Evolutionary conservation across 805 yeast species (phyloP).

Genomic region (Ogataea pilisensis): DNA sequence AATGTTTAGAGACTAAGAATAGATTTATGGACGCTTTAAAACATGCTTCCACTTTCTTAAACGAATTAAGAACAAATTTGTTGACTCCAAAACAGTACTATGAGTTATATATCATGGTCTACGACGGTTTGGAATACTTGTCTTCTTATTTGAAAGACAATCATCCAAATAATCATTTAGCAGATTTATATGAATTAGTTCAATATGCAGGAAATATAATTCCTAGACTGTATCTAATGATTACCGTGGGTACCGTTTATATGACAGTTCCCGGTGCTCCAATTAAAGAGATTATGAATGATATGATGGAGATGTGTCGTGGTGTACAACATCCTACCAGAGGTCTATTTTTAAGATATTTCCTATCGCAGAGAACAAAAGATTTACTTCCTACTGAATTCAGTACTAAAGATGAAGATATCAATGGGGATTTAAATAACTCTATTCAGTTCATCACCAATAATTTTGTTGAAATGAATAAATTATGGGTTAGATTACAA

Average conservation of each 20-base stretch:
- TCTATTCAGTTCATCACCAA: constrained; percentile 75
- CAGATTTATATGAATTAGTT: constrained; percentile 89
- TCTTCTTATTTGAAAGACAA: constrained; percentile 60
- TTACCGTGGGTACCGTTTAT: constrained; percentile 89
- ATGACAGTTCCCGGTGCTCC: constrained; percentile 78
- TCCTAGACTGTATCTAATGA: constrained; percentile 90
- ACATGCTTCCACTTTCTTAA: constrained; percentile 77
- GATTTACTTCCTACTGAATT: constrained; percentile 47
- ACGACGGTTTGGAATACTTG: constrained; percentile 72
- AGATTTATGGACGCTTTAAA: constrained; percentile 83
- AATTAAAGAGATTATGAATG: constrained; percentile 80
- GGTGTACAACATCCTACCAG: constrained; percentile 95
- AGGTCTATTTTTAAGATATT: constrained; percentile 87
- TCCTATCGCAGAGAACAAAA: constrained; percentile 78
- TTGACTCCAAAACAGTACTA: constrained; percentile 89
- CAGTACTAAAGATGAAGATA: constrained; percentile 13
- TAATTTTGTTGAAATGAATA: constrained; percentile 96
- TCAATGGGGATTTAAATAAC: constrained; percentile 45
- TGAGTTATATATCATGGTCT: constrained; percentile 79
- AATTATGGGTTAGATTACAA: constrained; percentile 93
- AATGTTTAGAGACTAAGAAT: constrained; percentile 58
- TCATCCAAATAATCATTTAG: constrained; percentile 68
- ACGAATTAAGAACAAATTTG: constrained; percentile 72
- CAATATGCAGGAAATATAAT: constrained; percentile 93
- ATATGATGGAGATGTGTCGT: constrained; percentile 95